phyloP scores from a whole-genome alignment of 441 rosid species.

The Erodium chrysanthum region DNA sequence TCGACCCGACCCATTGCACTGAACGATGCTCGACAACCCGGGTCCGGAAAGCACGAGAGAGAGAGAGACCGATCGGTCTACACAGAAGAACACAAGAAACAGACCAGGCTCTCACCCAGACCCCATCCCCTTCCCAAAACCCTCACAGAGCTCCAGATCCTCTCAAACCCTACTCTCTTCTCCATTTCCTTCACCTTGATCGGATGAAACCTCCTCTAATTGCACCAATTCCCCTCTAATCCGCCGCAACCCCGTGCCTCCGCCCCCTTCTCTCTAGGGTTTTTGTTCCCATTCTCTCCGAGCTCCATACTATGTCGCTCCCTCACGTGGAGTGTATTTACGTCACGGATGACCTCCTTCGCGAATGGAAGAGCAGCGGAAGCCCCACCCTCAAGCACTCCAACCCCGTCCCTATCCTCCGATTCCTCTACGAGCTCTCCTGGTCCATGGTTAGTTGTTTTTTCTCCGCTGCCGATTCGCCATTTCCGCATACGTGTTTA shows the following conservation, averaged over 20 bases:
- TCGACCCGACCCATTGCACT: not conserved
- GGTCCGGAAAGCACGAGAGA: not conserved
- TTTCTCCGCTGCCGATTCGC: not conserved
- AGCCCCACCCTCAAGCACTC: slow-evolving; percentile 46
- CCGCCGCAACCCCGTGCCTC: not conserved
- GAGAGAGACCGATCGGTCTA: slow-evolving; percentile 9
- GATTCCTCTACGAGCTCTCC: slow-evolving; percentile 91
- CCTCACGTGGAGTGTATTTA: slow-evolving; percentile 53
- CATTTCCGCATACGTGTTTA: not conserved
- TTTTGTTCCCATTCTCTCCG: not conserved
- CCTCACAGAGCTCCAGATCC: slow-evolving; percentile 2
- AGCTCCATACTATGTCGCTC: slow-evolving; percentile 35
- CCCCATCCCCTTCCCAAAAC: slow-evolving; percentile 6
- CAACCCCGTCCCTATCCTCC: slow-evolving; percentile 63
- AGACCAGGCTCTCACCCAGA: slow-evolving; percentile 1
- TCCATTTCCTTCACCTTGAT: slow-evolving; percentile 4
- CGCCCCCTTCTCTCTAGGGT: slow-evolving; percentile 10
- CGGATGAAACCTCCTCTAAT: slow-evolving; percentile 1
- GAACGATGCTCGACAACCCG: not conserved
- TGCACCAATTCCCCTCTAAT: slow-evolving; percentile 2
- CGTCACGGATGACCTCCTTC: slow-evolving; percentile 63
- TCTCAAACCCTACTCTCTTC: slow-evolving; percentile 6
- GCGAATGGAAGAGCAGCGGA: slow-evolving; percentile 61
- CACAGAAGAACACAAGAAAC: slow-evolving; percentile 5
- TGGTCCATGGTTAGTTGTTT: slow-evolving; percentile 46